Conservation (phyloP, 2,329 filamentous ascomycete species). For the Colletotrichum tanaceti region DNA sequence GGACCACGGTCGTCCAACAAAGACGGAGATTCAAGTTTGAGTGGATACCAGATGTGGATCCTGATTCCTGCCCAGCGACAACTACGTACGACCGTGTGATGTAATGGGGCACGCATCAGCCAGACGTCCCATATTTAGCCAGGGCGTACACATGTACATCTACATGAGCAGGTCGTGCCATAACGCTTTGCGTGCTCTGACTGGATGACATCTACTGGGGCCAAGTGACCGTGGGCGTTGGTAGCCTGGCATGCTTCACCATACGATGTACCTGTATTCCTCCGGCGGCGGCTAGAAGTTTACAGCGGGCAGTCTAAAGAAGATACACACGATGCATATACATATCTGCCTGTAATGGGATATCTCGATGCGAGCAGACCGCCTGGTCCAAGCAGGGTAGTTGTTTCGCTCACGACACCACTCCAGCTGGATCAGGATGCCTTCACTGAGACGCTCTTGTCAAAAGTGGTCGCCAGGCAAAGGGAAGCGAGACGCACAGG, state of each 20-base stretch:
- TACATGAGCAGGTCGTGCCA: background rate
- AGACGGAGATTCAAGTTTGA: conserved; percentile 16
- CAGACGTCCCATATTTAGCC: conserved; percentile 1
- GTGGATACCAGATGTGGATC: background rate
- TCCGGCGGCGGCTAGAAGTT: background rate
- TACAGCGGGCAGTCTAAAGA: background rate
- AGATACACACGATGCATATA: no score
- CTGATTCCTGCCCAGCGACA: conserved; percentile 2
- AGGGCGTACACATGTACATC: conserved; percentile 1
- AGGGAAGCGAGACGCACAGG: conserved; percentile 3
- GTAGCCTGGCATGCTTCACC: background rate
- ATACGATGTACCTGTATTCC: no score
- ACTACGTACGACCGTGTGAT: conserved; percentile 12
- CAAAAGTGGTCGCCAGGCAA: background rate
- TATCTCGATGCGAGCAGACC: background rate
- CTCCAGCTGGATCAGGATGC: background rate
- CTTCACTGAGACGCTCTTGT: background rate
- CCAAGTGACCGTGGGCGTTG: background rate
- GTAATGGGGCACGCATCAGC: conserved; percentile 26
- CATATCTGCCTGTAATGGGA: background rate
- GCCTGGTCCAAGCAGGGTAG: background rate
- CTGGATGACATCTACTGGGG: background rate
- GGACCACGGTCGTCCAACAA: conserved; percentile 1
- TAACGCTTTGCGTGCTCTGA: background rate
- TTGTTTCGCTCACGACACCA: background rate